phyloP scores from a whole-genome alignment of 306 rosid genomes.

The Acacia acuminata region DNA sequence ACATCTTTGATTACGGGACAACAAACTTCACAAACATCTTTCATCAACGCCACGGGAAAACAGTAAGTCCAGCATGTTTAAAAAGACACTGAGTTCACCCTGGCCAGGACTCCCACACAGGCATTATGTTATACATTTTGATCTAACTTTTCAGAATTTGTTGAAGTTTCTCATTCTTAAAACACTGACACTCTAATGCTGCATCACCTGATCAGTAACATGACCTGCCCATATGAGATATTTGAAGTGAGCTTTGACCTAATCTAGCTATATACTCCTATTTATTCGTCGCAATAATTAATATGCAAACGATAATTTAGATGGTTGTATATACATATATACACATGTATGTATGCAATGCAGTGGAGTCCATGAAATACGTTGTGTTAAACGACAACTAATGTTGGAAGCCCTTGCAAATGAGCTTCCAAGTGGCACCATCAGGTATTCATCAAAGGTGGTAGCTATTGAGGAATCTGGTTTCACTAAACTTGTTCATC shows the following conservation, averaged over 20 bases:
- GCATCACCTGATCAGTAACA: not conserved
- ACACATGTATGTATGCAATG: not conserved
- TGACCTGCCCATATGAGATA: not conserved
- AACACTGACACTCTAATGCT: not conserved
- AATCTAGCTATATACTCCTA: not conserved
- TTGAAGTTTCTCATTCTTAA: not conserved
- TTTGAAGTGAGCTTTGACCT: not conserved
- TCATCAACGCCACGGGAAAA: constrained; percentile 38
- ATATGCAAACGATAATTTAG: not conserved
- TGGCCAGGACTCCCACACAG: not conserved
- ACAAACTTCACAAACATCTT: constrained; percentile 39
- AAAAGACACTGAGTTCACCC: not conserved
- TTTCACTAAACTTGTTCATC: constrained; percentile 61
- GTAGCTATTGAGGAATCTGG: constrained; percentile 68
- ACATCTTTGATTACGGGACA: constrained; percentile 51
- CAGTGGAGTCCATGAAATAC: constrained; percentile 48
- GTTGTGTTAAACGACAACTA: constrained; percentile 55
- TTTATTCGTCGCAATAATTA: not conserved
- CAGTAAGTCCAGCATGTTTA: constrained; percentile 41
- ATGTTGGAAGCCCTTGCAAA: constrained; percentile 63
- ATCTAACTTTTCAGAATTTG: not conserved
- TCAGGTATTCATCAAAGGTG: constrained; percentile 69
- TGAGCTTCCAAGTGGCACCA: constrained; percentile 68
- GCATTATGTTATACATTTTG: not conserved
- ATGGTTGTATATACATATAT: not conserved